Evolutionary conservation across 1,139 yeast genomes (phyloP), one percentile per base, ranked within the genome.

Genomic region (Candida neerlandica): DNA sequence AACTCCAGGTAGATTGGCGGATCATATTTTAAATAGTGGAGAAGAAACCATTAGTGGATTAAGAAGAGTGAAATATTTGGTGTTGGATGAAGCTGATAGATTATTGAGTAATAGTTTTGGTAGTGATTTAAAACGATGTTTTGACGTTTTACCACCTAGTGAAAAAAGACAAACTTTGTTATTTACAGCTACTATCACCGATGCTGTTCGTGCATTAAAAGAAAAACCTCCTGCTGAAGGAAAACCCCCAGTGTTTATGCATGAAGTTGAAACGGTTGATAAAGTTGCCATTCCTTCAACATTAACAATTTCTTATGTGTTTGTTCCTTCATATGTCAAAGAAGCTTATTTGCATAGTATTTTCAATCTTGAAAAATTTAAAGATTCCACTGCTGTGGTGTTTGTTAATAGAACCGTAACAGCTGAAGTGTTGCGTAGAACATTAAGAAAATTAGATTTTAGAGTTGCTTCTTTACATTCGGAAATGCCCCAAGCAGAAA

Each of bases 1-100:
- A 1, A 94, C 99, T 0, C 99, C 99, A 0, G 99, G 99, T 7
- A 77, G 99, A 63, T 73, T 94, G 54, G 99, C 99, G 0, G 97
- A 90, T 64, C 98, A 94, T 67, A 85, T 94, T 29, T 69, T 87
- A 54, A 83, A 86, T 61, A 88, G 95, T 64, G 97, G 97, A 14
- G 96, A 89, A 50, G 98, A 94, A 55, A 87, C 96, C 2, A 75
- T 89, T 0, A 75, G 82, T 41, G 97, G 97, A 0, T 73, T 94
- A 50, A 79, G 85, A 57, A 75, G 96, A 58, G 85, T 88, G 21
- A 84, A 85, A 62, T 94, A 77, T 63, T 73, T 94, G 54, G 99
- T 94, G 1, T 75, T 94, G 10, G 99, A 94, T 75, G 99, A 94
- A 72, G 99, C 99, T 1, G 99, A 94, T 75, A 78, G 97, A 55